These are phyloP conservation scores for Primulina huaijiensis DNA, from an alignment of 257 asterid species.

Conservation along the genomic window DNA sequence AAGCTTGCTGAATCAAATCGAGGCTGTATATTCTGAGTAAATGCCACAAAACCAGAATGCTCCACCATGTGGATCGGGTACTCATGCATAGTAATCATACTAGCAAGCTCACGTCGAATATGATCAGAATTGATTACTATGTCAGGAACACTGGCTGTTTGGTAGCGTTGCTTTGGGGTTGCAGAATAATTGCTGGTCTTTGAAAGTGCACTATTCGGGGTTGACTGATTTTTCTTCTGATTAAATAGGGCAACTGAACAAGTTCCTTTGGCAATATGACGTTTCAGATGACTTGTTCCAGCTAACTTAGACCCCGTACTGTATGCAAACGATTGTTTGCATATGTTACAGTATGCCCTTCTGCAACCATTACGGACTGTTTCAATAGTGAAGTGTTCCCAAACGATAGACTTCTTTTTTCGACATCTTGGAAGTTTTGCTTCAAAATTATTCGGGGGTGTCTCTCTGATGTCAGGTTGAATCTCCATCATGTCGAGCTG, in stretches of 20 bases:
- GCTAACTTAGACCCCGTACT: slow-evolving; percentile 92
- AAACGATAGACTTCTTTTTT: slow-evolving; percentile 88
- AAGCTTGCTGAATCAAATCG: slow-evolving; percentile 93
- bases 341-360: slow-evolving; percentile 87
- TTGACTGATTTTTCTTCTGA: slow-evolving; percentile 47
- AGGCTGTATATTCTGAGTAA: slow-evolving; percentile 85
- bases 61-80: slow-evolving; percentile 96
- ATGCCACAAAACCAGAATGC: slow-evolving; percentile 88
- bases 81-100: slow-evolving; percentile 93
- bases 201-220: slow-evolving; percentile 69
- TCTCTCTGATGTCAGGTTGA: slow-evolving; percentile 29
- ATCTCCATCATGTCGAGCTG: slow-evolving; percentile 41
- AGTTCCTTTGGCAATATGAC: slow-evolving; percentile 87
- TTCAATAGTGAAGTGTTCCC: slow-evolving; percentile 98
- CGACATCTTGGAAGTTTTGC: slow-evolving; percentile 48
- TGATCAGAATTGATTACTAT: slow-evolving; percentile 74
- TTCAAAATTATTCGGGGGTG: slow-evolving; percentile 33
- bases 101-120: slow-evolving; percentile 79
- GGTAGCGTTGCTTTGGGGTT: slow-evolving; percentile 69
- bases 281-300: slow-evolving; percentile 96
- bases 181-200: slow-evolving; percentile 48
- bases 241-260: slow-evolving; percentile 71
- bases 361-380: slow-evolving; percentile 62
- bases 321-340: slow-evolving; percentile 97
- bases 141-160: slow-evolving; percentile 56